These are phyloP conservation scores for Fusarium paranaense DNA, from an alignment of 2,329 filamentous ascomycete genomes.

Conservation along the genomic window DNA sequence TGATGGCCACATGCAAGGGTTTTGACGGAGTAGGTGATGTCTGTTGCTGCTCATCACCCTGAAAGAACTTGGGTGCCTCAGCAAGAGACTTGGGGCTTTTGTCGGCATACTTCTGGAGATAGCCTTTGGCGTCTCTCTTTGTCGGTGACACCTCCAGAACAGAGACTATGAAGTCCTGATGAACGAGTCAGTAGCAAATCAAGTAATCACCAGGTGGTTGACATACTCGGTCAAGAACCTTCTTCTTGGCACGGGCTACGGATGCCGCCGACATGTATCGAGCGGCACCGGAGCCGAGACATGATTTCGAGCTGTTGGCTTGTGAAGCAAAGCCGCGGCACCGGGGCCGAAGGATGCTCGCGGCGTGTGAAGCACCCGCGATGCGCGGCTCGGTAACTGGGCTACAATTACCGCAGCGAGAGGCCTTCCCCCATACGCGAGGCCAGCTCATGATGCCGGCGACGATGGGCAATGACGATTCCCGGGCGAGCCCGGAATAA, in stretches of 20 bases:
- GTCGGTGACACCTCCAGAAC: conserved; percentile 90
- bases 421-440: conserved; percentile 54
- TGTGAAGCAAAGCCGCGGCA: conserved; percentile 29
- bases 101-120: conserved; percentile 83
- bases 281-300: conserved; percentile 28
- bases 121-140: conserved; percentile 91
- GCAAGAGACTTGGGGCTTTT: conserved; percentile 43
- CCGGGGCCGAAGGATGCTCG: conserved; percentile 18
- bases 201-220: neutral
- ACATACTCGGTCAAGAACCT: conserved; percentile 49
- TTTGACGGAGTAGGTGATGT: conserved; percentile 32
- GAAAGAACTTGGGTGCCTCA: conserved; percentile 50
- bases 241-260: conserved; percentile 46
- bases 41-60: conserved; percentile 43
- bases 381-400: conserved; percentile 16
- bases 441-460: conserved; percentile 53
- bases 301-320: conserved; percentile 19
- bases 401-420: conserved; percentile 40
- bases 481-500: conserved; percentile 14
- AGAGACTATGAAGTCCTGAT: conserved; percentile 86
- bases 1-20: conserved; percentile 76
- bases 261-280: conserved; percentile 48
- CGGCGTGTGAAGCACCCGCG: neutral
- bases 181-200: conserved; percentile 15
- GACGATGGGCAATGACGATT: conserved; percentile 31